Percentiles rank a stretch among this genome's conserved stretches.
phyloP scores from a whole-genome alignment of 768 basidiomycete genomes.

The Gymnopilus dilepis region DNA sequence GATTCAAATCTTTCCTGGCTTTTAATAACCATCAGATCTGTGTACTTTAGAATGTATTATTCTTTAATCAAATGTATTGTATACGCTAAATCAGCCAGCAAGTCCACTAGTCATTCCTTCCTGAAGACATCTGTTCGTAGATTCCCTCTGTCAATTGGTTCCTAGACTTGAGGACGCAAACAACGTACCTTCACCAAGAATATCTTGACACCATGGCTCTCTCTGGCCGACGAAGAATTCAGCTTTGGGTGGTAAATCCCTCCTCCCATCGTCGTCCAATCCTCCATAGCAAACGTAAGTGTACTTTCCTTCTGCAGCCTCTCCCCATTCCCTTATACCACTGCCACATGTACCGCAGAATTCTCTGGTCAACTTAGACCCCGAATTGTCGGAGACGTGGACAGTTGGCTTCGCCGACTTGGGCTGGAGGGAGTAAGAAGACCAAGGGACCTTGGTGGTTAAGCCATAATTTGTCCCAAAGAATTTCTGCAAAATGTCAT shows the following conservation, averaged over 20 bases:
- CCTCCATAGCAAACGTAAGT: constrained; percentile 15
- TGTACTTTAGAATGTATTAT: too few species aligned
- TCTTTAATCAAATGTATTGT: neutral
- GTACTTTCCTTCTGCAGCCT: constrained; percentile 9
- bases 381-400: constrained; percentile 4
- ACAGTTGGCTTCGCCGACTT: constrained; percentile 1
- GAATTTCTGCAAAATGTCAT: constrained; percentile 1
- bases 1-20: too few species aligned
- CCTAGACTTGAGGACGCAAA: too few species aligned
- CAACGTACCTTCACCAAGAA: constrained; percentile 6
- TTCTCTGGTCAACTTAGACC: neutral
- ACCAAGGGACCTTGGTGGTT: constrained; percentile 14
- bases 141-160: neutral
- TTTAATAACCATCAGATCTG: too few species aligned
- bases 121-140: neutral
- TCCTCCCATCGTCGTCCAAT: constrained; percentile 8
- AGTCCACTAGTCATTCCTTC: neutral
- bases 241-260: constrained; percentile 3
- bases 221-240: constrained; percentile 8
- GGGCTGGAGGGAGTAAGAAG: constrained; percentile 1
- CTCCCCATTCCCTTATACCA: constrained; percentile 12
- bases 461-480: constrained; percentile 8
- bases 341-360: constrained; percentile 12
- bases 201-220: constrained; percentile 10
- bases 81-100: neutral